A percentile compares a stretch with the other conserved stretches of the same genome.
phyloP scores from a whole-genome alignment of 495 filamentous ascomycete species.

The Xylaria intraflava region DNA sequence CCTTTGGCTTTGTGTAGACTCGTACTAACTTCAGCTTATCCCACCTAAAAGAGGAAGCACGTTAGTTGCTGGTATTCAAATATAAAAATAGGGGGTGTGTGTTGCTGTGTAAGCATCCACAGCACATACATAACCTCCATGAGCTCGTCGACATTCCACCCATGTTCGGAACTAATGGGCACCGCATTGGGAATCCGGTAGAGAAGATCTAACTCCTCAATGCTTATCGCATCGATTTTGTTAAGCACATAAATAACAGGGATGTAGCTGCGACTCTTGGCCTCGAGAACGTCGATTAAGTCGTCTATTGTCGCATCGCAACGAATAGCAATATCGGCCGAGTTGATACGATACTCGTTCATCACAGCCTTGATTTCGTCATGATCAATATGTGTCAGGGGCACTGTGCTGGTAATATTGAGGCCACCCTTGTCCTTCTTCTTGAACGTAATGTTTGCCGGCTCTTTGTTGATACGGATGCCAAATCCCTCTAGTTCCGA shows the following conservation, averaged over 20 bases:
- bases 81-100: neutral
- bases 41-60: slow-evolving; percentile 54
- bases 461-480: slow-evolving; percentile 94
- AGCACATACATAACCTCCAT: slow-evolving; percentile 75
- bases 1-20: slow-evolving; percentile 98
- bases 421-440: slow-evolving; percentile 99
- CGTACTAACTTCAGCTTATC: slow-evolving; percentile 85
- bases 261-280: slow-evolving; percentile 92
- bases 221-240: slow-evolving; percentile 97
- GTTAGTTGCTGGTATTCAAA: no score
- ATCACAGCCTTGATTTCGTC: slow-evolving; percentile 98
- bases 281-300: slow-evolving; percentile 91
- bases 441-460: slow-evolving; percentile 95
- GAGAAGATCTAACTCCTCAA: slow-evolving; percentile 91
- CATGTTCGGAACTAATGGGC: slow-evolving; percentile 95
- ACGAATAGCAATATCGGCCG: slow-evolving; percentile 95
- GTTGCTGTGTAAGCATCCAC: slow-evolving; percentile 4
- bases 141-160: slow-evolving; percentile 97
- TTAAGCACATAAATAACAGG: slow-evolving; percentile 97
- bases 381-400: slow-evolving; percentile 83
- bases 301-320: slow-evolving; percentile 85
- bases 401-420: slow-evolving; percentile 86
- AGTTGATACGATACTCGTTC: slow-evolving; percentile 91
- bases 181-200: slow-evolving; percentile 96
- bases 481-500: slow-evolving; percentile 96